Conservation (phyloP, 495 filamentous ascomycete genomes). For the Neurospora hispaniola region DNA sequence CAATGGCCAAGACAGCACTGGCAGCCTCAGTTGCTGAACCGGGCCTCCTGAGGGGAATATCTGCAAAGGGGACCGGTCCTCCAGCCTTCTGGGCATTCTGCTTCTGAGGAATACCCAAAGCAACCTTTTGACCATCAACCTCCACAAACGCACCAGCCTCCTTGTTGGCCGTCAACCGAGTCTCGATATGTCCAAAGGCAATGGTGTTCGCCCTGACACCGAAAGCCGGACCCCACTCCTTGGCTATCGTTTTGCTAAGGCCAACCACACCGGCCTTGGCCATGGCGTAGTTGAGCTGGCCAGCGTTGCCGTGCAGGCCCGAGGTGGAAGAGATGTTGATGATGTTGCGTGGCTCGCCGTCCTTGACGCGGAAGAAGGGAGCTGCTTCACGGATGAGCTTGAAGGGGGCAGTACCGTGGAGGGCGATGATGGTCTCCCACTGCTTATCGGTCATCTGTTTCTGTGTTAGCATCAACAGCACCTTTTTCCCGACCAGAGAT, state of each 20-base stretch:
- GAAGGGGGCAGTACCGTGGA: conserved; percentile 78
- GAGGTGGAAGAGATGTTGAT: conserved; percentile 74
- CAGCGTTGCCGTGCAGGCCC: conserved; percentile 73
- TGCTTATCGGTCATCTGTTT: conserved; percentile 77
- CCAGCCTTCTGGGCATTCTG: conserved; percentile 18
- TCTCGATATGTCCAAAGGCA: conserved; percentile 70
- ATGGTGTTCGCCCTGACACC: conserved; percentile 77
- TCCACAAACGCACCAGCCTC: conserved; percentile 69
- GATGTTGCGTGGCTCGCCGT: conserved; percentile 65
- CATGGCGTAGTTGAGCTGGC: conserved; percentile 75
- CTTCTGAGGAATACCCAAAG: conserved; percentile 60
- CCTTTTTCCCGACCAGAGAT: neutral
- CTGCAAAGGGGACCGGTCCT: conserved; percentile 36
- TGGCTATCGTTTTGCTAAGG: conserved; percentile 76
- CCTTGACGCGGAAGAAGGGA: conserved; percentile 77
- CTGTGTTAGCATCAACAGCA: neutral
- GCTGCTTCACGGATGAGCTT: conserved; percentile 67
- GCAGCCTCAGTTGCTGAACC: conserved; percentile 73
- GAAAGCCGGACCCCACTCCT: conserved; percentile 82
- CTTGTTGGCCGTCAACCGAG: conserved; percentile 68
- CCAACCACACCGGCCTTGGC: conserved; percentile 76
- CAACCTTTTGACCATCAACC: conserved; percentile 66
- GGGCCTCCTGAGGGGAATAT: conserved; percentile 68
- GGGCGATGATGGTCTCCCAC: conserved; percentile 74
- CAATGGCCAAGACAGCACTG: conserved; percentile 64